phyloP scores from a whole-genome alignment of 2,329 filamentous ascomycete species.

The Cladobotryum protrusum region DNA sequence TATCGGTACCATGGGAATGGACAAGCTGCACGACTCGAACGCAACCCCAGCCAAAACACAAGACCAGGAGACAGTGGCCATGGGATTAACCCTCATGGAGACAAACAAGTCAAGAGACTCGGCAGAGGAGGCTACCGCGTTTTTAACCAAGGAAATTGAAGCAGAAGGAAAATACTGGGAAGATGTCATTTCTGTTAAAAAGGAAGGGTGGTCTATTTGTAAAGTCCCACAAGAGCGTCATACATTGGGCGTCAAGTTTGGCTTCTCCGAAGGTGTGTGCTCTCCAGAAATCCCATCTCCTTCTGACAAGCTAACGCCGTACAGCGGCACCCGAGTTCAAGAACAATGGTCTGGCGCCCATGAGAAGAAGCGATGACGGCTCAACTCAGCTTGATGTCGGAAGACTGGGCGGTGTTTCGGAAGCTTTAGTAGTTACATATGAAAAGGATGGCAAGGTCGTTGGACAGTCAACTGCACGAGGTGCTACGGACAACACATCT shows the following conservation, averaged over 20 bases:
- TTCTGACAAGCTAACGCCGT: constrained; percentile 19
- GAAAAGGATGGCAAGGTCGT: constrained; percentile 50
- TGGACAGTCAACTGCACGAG: constrained; percentile 49
- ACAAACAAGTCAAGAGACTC: constrained; percentile 69
- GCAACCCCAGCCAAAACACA: constrained; percentile 48
- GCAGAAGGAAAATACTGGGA: constrained; percentile 86
- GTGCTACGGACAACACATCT: constrained; percentile 44
- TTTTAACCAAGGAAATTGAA: constrained; percentile 69
- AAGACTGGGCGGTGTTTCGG: constrained; percentile 42
- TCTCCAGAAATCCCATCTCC: background rate
- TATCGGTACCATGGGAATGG: constrained; percentile 65
- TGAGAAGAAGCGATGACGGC: constrained; percentile 70
- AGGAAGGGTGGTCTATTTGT: constrained; percentile 81
- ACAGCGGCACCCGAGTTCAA: constrained; percentile 51
- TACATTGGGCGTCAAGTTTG: constrained; percentile 79
- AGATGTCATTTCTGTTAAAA: constrained; percentile 72
- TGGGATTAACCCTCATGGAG: constrained; percentile 73
- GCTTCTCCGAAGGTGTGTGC: constrained; percentile 66
- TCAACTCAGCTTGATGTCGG: constrained; percentile 66
- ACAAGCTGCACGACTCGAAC: constrained; percentile 57
- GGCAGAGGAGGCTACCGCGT: constrained; percentile 63
- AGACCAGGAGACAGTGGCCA: constrained; percentile 51
- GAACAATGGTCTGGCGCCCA: constrained; percentile 70
- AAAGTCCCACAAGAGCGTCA: constrained; percentile 66
- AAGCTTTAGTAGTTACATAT: constrained; percentile 63